Base-by-base conservation (phyloP, 2,329 filamentous ascomycete species). In the Periconia sp. region DNA sequence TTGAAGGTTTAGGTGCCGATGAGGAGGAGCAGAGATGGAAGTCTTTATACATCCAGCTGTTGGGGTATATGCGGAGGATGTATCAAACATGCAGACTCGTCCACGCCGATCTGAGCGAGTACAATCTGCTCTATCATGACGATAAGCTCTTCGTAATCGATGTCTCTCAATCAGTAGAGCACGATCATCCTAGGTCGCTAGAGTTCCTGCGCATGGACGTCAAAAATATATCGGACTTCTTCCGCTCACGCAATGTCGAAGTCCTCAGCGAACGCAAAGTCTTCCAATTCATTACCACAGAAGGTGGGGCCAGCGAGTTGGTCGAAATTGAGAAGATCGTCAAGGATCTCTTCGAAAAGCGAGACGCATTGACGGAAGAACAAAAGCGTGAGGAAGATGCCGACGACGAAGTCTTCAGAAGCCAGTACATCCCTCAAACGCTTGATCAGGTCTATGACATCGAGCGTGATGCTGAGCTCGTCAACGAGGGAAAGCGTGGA, bases 121-220 rank as follows among this genome's bases (percentile, higher is more conserved):
- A 99, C 82, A 99, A 99, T 65, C 83, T 97, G 38, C 80, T 99
- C 15, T 99, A 95, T 75, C 81, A 96, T 75, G 80, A 90, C 43
- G 78, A 83, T 45, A 84, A 83, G 59, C 82, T 96, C 1, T 96
- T 89, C 77, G 87, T 99, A 62, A 99, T 99, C 69, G 94, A 99
- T 71, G 94, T 99, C 30, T 96, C 90, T 42, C 94, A 99, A 74
- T 94, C 88, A 64, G 94, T 99, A 15, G 95, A 97, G 75, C 92
- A 95, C 57, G 92, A 97, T 59, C 94, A 99, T 69, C 94, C 94
- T 0, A 83, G 89, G 44, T 92, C 89, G 2, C 79, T 95, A 21
- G 92, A 97, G 67, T 99, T 99, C 66, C 72, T 99, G 59, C 86
- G 94, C 23, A 97, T 96, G 92, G 94, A 99, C 66, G 91, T 99